These are phyloP conservation scores for Panus rudis DNA, from an alignment of 768 basidiomycete genomes.

Conservation along the genomic window DNA sequence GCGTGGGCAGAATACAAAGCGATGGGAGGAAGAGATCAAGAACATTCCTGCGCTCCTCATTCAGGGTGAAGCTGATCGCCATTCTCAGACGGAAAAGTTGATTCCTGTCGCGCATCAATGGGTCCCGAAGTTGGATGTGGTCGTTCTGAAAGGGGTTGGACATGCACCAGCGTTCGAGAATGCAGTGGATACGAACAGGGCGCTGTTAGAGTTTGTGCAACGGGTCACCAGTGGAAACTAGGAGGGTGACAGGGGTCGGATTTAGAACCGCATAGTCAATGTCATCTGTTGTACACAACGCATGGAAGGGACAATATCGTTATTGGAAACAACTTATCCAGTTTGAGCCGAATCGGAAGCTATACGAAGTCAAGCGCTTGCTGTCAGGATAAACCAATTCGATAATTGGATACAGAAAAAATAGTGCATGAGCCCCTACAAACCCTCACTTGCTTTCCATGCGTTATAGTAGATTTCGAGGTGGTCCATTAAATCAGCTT, in stretches of 20 bases:
- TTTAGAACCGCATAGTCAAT: too few species aligned
- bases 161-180: slow-evolving; percentile 5
- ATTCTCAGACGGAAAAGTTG: not conserved
- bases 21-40: slow-evolving; percentile 13
- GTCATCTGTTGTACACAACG: too few species aligned
- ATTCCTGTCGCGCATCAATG: not conserved
- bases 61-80: slow-evolving; percentile 18
- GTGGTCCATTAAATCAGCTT: slow-evolving; percentile 35
- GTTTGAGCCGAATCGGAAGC: too few species aligned
- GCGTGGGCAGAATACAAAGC: slow-evolving; percentile 17
- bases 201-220: slow-evolving; percentile 20
- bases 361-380: too few species aligned
- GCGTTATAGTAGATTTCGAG: slow-evolving; percentile 36
- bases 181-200: slow-evolving; percentile 12
- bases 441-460: slow-evolving; percentile 21
- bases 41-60: slow-evolving; percentile 15
- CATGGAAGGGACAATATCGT: too few species aligned
- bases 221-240: slow-evolving; percentile 11
- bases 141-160: slow-evolving; percentile 1
- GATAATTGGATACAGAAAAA: too few species aligned
- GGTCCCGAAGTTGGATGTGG: slow-evolving; percentile 1
- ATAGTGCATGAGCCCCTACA: too few species aligned
- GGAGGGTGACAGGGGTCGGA: too few species aligned
- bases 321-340: too few species aligned
- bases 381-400: too few species aligned